A percentile compares a stretch with the other conserved stretches of the same genome.
phyloP scores from a whole-genome alignment of 2,329 filamentous ascomycete genomes.

The Scedosporium minutisporum region DNA sequence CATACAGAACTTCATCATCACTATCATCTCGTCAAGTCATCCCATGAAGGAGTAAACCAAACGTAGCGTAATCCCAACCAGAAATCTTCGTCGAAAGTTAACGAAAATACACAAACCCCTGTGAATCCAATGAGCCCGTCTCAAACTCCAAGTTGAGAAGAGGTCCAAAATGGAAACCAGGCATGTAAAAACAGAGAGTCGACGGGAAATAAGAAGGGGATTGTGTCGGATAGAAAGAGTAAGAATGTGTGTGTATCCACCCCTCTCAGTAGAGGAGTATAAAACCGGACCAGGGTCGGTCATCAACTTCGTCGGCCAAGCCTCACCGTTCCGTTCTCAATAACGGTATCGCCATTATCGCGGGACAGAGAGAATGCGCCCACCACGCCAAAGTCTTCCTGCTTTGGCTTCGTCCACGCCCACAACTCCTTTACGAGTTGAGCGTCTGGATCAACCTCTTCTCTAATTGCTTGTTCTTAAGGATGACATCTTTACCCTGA shows the following conservation, averaged over 20 bases:
- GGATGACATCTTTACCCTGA: constrained; percentile 52
- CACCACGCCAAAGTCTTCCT: neutral
- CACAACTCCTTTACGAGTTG: constrained; percentile 4
- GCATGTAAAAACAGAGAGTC: too few species aligned
- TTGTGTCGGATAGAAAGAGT: too few species aligned
- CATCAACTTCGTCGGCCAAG: too few species aligned
- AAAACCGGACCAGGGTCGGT: too few species aligned
- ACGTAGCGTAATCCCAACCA: neutral
- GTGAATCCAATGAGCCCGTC: too few species aligned
- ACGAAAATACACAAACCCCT: constrained; percentile 1
- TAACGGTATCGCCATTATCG: neutral
- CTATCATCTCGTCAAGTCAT: neutral
- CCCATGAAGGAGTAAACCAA: neutral
- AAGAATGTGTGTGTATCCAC: too few species aligned
- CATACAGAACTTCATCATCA: neutral
- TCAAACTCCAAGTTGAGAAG: too few species aligned
- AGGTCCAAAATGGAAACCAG: too few species aligned
- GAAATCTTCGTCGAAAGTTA: constrained; percentile 5
- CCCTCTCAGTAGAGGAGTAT: too few species aligned
- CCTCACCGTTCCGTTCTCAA: neutral
- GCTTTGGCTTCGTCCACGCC: neutral
- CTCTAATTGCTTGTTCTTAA: constrained; percentile 55
- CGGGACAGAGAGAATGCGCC: neutral
- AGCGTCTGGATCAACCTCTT: constrained; percentile 67
- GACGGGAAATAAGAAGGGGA: too few species aligned